Evolutionary conservation across 164 flowering plant genomes (phyloP), one percentile per base, ranked within the genome.

Genomic region (Dillenia turbinata): DNA sequence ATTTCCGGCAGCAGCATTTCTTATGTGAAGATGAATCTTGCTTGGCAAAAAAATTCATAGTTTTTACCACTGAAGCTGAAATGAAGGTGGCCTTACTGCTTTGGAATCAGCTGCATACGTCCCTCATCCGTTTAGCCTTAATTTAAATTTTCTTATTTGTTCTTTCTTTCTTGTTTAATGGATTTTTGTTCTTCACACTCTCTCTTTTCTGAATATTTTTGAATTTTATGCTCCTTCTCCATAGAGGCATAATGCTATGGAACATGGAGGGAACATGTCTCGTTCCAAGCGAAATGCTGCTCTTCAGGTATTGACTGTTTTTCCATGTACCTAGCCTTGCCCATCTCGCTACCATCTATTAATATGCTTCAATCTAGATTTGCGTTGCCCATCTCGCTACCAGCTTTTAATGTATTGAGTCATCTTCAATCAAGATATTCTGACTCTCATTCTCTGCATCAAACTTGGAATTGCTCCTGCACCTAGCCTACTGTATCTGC

Each of bases 211-310:
- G 9, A 15, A 15, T 43, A 44, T 52, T 45, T 16, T 33, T 0
- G 8, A 44, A 10, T 33, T 33, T 33, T 33, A 33, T 33, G 40
- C 43, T 73, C 22, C 14, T 51, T 61, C 10, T 57, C 54, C 12
- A 62, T 72, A 92, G 99, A 85, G 96, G 78, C 99, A 91, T 67
- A 88, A 81, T 77, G 68, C 92, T 33, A 54, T 75, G 60, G 94
- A 86, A 66, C 99, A 95, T 76, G 97, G 95, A 48, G 99, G 97
- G 16, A 80, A 78, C 48, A 83, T 95, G 92, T 92, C 99, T 66
- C 92, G 97, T 63, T 76, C 97, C 26, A 71, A 88, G 69, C 94
- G 96, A 19, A 92, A 80, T 79, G 89, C 97, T 71, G 96, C 81
- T 55, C 94, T 89, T 54, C 96, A 92, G 92, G 99, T 67, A 74